A percentile compares a stretch with the other conserved stretches of the same genome.
phyloP scores from a whole-genome alignment of 2,329 filamentous ascomycete species.

The Elsinoe necatrix region DNA sequence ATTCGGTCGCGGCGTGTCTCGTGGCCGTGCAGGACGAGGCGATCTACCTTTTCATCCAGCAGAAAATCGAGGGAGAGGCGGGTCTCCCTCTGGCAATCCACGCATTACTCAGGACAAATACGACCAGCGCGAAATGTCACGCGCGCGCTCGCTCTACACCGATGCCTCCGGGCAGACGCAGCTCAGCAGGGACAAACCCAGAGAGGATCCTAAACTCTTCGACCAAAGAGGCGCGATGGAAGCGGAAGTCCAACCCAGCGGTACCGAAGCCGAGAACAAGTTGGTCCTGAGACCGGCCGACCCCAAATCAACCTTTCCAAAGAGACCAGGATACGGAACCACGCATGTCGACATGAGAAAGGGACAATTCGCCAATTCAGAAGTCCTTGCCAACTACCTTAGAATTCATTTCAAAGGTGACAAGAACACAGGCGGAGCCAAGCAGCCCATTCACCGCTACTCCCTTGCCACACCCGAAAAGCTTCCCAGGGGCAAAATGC shows the following conservation, averaged over 20 bases:
- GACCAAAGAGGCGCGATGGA: neutral
- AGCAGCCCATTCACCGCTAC: slow-evolving; percentile 34
- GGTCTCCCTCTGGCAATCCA: neutral
- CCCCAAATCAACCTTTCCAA: neutral
- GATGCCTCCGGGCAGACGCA: neutral
- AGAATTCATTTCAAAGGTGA: slow-evolving; percentile 31
- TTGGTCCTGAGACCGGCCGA: neutral
- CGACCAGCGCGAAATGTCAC: neutral
- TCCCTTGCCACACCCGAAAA: slow-evolving; percentile 29
- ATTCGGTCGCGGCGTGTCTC: neutral
- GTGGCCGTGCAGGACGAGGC: neutral
- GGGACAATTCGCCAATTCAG: slow-evolving; percentile 20
- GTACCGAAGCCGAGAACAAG: neutral
- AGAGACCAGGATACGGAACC: neutral
- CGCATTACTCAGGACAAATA: neutral
- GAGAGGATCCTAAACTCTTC: neutral
- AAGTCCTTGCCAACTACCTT: slow-evolving; percentile 38
- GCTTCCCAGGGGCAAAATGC: slow-evolving; percentile 36
- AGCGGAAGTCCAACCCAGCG: neutral
- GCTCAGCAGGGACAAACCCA: neutral
- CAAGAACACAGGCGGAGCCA: slow-evolving; percentile 17
- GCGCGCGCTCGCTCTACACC: slow-evolving; percentile 6
- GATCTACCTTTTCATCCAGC: neutral
- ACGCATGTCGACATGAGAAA: neutral
- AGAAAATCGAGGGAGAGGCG: neutral